Evolutionary conservation across 2,329 filamentous ascomycete species (phyloP).

Genomic region (Cercospora sp.): DNA sequence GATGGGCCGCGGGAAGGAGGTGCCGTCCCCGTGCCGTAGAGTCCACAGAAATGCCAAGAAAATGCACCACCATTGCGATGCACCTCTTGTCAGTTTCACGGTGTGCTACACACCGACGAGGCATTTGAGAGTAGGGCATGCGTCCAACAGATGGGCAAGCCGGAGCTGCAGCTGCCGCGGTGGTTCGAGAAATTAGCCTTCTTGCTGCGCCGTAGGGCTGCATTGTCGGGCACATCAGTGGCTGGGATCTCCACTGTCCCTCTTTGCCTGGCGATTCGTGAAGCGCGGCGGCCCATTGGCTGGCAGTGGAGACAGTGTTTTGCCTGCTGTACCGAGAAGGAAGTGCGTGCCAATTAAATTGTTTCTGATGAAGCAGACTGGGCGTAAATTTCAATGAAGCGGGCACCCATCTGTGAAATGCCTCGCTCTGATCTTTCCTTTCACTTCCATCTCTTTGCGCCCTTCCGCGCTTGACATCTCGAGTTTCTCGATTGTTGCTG

Average conservation of each 20-base stretch:
- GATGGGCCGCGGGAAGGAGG: neutral
- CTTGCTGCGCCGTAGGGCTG: conserved; percentile 5
- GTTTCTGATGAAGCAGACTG: neutral
- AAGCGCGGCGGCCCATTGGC: neutral
- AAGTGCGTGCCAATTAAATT: neutral
- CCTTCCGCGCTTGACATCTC: neutral
- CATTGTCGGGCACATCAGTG: neutral
- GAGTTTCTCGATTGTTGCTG: neutral
- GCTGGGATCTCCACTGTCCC: neutral
- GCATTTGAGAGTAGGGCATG: neutral
- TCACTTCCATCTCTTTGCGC: neutral
- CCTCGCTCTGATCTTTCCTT: neutral
- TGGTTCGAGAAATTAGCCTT: neutral
- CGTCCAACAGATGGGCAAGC: neutral
- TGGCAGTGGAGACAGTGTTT: neutral
- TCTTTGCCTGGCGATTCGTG: neutral
- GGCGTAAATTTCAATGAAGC: neutral
- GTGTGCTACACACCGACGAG: neutral
- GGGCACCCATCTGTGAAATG: neutral
- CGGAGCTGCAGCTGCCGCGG: neutral
- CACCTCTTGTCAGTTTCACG: neutral
- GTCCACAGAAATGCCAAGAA: neutral
- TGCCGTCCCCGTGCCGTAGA: neutral
- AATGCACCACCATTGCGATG: neutral
- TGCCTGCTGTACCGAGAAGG: neutral